Evolutionary conservation across 2,329 filamentous ascomycete species (phyloP), one percentile per base, ranked within the genome.

Genomic region (Talaromyces sp.): DNA sequence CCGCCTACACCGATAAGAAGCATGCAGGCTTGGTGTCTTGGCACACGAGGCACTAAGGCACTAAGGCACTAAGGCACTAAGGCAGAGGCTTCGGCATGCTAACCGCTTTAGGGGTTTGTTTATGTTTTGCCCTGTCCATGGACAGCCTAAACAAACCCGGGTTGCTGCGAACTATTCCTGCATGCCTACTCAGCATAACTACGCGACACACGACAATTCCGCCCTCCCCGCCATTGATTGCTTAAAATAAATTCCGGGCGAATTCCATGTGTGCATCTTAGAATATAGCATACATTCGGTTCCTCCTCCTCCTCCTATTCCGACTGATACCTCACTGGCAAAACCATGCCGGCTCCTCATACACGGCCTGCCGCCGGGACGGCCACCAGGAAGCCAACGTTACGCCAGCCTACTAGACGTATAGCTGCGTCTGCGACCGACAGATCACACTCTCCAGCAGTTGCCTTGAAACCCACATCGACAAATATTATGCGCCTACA

Each of bases 361-460:
- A 49, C 60, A 41, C 80, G 85, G 74, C 80, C 84, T 75, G 77
- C 78, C 67, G 70, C 75, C 67, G 77, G 81, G 65, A 77, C 79
- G 73, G 81, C 83, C 59, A 75, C 79, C 68, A 84, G 81, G 74
- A 84, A 77, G 70, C 77, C 80, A 66, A 81, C 77, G 65, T 81
- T 83, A 76, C 83, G 83, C 62, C 83, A 82, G 70, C 78, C 83
- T 49, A 77, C 80, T 27, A 77, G 71, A 62, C 85, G 86, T 75
- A 81, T 85, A 68, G 84, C 83, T 41, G 84, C 86, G 27, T 73
- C 81, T 43, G 75, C 78, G 19, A 82, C 84, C 69, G 81, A 86
- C 43, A 82, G 85, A 67, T 78, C 89, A 33, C 79, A 84, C 13
- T 94, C 93, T 5, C 91, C 92, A 5, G 86, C 90, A 66, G 87